Percentiles rank a stretch among this genome's conserved stretches.
phyloP scores from a whole-genome alignment of 352 stramenopile genomes.

The Globisporangium ultimum region DNA sequence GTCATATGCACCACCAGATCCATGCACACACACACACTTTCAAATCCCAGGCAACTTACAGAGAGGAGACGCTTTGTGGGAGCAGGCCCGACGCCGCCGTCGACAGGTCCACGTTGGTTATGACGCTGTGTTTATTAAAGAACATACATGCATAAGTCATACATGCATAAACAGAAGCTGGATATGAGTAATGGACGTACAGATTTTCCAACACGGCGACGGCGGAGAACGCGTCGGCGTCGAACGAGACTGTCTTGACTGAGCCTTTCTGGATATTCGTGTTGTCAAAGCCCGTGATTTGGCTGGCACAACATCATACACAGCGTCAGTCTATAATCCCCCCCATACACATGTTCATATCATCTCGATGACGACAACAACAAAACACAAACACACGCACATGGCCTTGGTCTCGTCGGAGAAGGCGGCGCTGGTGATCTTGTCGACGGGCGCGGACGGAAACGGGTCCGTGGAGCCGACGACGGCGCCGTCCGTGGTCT shows the following conservation, averaged over 20 bases:
- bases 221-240: conserved; percentile 39
- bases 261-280: conserved; percentile 54
- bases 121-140: conserved; percentile 23
- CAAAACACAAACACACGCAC: conserved; percentile 22
- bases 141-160: not conserved
- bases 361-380: too few relatives aligned
- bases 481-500: conserved; percentile 15
- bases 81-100: conserved; percentile 44
- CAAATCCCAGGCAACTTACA: conserved; percentile 16
- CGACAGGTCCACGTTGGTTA: conserved; percentile 61
- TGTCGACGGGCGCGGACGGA: conserved; percentile 48
- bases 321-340: conserved; percentile 6
- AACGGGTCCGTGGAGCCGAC: conserved; percentile 25
- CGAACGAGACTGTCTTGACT: conserved; percentile 47
- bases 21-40: not conserved
- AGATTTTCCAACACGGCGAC: conserved; percentile 34
- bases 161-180: too few relatives aligned
- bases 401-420: conserved; percentile 41
- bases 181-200: too few relatives aligned
- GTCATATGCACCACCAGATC: too few relatives aligned
- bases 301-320: conserved; percentile 25
- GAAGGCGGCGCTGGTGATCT: conserved; percentile 35
- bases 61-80: conserved; percentile 37
- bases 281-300: conserved; percentile 70
- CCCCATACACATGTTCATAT: not conserved